These are phyloP conservation scores for Mycena sanguinolenta DNA, from an alignment of 768 basidiomycete genomes.

Conservation along the genomic window DNA sequence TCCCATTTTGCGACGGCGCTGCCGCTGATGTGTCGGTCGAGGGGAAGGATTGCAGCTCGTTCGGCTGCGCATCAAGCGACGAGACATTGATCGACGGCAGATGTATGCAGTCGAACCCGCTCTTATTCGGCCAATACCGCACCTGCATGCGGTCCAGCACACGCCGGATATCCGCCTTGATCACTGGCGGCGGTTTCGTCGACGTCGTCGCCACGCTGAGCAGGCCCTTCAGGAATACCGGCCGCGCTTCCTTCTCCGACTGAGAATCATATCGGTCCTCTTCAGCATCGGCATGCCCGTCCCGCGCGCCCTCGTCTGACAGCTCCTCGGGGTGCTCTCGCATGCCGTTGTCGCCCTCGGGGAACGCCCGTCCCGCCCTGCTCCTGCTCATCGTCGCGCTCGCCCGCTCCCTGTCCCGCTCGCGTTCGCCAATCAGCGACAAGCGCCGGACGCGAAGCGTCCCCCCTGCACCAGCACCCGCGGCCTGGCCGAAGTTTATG, in stretches of 20 bases:
- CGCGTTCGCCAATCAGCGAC: constrained; percentile 71
- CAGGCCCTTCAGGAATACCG: constrained; percentile 94
- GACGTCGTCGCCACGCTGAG: constrained; percentile 98
- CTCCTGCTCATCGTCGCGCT: constrained; percentile 49
- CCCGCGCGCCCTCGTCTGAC: constrained; percentile 50
- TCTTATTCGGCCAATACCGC: constrained; percentile 90
- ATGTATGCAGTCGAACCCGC: constrained; percentile 97
- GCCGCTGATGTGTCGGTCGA: constrained; percentile 60
- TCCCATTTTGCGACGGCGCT: constrained; percentile 47
- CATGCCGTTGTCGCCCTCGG: constrained; percentile 52
- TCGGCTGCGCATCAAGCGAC: constrained; percentile 64
- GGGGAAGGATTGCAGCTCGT: constrained; percentile 57
- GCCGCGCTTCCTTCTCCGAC: constrained; percentile 87
- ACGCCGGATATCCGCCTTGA: constrained; percentile 87
- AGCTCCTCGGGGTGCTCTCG: constrained; percentile 36
- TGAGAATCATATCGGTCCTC: constrained; percentile 60
- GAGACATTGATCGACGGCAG: constrained; percentile 93
- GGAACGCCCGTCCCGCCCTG: constrained; percentile 63
- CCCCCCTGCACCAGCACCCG: constrained; percentile 53
- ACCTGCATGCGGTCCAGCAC: constrained; percentile 97
- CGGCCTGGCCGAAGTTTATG: too few species aligned
- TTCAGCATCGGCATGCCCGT: constrained; percentile 53
- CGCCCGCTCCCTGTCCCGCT: neutral
- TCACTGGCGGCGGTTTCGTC: constrained; percentile 83
- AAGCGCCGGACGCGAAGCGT: constrained; percentile 78